A percentile compares a stretch with the other conserved stretches of the same genome.
Evolutionary conservation across 2,329 filamentous ascomycete species (phyloP).

Genomic region (Pseudogymnoascus sp.): DNA sequence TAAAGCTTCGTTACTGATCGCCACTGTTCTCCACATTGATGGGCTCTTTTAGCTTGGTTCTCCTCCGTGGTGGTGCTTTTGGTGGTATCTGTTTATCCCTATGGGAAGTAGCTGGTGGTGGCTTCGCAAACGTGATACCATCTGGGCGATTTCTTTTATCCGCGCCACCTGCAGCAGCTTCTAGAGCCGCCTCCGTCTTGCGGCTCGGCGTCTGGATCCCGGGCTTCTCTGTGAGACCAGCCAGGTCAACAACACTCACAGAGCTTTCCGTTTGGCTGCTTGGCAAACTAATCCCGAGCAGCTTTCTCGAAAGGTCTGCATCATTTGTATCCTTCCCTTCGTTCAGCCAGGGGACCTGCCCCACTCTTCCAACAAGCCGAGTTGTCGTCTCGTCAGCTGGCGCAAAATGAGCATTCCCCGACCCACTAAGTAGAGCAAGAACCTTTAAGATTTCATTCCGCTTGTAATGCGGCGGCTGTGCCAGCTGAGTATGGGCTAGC

Average conservation of each 20-base stretch:
- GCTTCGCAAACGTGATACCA: background rate
- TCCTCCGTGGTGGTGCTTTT: background rate
- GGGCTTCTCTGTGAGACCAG: constrained; percentile 72
- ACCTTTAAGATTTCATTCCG: constrained; percentile 73
- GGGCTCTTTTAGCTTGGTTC: background rate
- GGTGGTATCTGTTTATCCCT: constrained; percentile 5
- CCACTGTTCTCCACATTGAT: background rate
- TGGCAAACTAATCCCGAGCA: constrained; percentile 65
- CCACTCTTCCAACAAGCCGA: constrained; percentile 68
- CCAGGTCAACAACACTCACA: constrained; percentile 70
- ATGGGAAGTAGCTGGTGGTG: background rate
- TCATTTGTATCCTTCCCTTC: constrained; percentile 34
- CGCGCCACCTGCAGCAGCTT: constrained; percentile 21
- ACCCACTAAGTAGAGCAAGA: constrained; percentile 61
- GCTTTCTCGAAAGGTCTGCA: constrained; percentile 45
- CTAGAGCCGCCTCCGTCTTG: constrained; percentile 30
- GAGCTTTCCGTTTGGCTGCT: constrained; percentile 60
- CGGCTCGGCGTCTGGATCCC: constrained; percentile 74
- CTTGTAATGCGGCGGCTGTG: constrained; percentile 83
- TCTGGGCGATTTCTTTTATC: background rate
- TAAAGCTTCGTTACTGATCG: constrained; percentile 2
- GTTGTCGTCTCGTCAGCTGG: constrained; percentile 74
- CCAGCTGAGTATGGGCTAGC: constrained; percentile 84
- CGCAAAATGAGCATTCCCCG: constrained; percentile 65
- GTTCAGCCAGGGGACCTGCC: constrained; percentile 62